Base-by-base conservation (phyloP, 2,329 filamentous ascomycete species). In the Diatrype stigma region DNA sequence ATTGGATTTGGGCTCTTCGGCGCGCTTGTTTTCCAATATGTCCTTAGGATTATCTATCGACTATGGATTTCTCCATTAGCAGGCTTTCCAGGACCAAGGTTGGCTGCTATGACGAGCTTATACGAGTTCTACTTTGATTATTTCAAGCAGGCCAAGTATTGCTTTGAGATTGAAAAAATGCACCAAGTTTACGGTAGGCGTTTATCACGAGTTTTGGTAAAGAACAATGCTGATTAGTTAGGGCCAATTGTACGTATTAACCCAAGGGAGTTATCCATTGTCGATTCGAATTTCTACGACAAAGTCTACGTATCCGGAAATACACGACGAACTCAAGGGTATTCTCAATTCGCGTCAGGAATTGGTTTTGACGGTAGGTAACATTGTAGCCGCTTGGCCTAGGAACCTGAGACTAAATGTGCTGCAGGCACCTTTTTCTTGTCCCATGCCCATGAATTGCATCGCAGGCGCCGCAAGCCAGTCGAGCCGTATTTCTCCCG, bases 121-220 rank as follows among this genome's bases (percentile, higher is more conserved):
- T 56, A 62, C 38, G 60, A 63, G 42, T 58, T 63, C 42, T 61
- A 59, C 45, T 60, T 56, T 48, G 57, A 64, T 38, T 58, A 49
- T 42, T 59, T 51, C 49, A 49, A 51, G 21, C 21, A 56, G 4
- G 59, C 59, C 30, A 51, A 49, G 45, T 68, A 67, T 42, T 60
- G 63, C 10, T 64, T 58, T 45, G 55, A 63, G 38, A 66, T 66
- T 26, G 55, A 63, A 35, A 55, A 58, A 14, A 67, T 69, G 62
- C 65, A 70, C 52, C 47, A 66, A 45, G 56, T 61, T 56, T 69
- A 72, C 45, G 69, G 69, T 62, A 40, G 45, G 45, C 49, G 42
- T 42, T 35, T 7, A 8, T 40, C 6, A 16, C n/a, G 6, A 12
- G n/a, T n/a, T n/a, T 44, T 38, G 32, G 12, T 44, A 30, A 42